Percentiles rank a stretch among this genome's conserved stretches.
Evolutionary conservation across 2,329 filamentous ascomycete species (phyloP).

Genomic region (Diaporthe sp.): DNA sequence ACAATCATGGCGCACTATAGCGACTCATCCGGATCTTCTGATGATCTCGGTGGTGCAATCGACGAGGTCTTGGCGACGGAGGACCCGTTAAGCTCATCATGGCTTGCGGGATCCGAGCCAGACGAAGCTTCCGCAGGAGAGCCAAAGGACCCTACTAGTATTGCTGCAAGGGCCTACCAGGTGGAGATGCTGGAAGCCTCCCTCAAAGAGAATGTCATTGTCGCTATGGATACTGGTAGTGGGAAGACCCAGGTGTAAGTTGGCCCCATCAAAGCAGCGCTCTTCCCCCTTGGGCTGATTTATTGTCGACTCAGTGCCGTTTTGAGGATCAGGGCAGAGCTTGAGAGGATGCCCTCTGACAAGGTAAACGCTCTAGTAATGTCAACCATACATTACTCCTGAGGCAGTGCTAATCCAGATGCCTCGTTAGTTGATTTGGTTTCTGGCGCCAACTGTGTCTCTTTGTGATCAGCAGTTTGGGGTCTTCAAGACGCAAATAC

Average conservation of each 20-base stretch:
- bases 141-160: conserved; percentile 35
- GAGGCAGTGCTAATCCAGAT: conserved; percentile 32
- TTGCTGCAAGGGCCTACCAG: conserved; percentile 73
- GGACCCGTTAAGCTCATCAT: conserved; percentile 13
- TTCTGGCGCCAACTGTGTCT: conserved; percentile 75
- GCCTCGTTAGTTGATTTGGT: conserved; percentile 71
- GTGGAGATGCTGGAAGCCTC: conserved; percentile 80
- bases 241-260: conserved; percentile 82
- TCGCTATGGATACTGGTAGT: conserved; percentile 83
- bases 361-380: conserved; percentile 60
- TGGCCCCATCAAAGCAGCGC: not conserved
- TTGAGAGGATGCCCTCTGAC: conserved; percentile 61
- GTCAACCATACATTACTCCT: not conserved
- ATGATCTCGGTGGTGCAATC: conserved; percentile 71
- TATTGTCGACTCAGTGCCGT: conserved; percentile 62
- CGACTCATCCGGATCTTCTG: conserved; percentile 21
- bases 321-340: conserved; percentile 72
- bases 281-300: conserved; percentile 1
- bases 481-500: conserved; percentile 70
- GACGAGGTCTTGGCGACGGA: conserved; percentile 83
- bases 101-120: conserved; percentile 13
- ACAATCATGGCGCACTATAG: conserved; percentile 32
- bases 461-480: conserved; percentile 74
- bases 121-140: not conserved
- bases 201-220: conserved; percentile 75